Evolutionary conservation across 805 yeast genomes (phyloP).

Genomic region (Starmerella riodocensis): DNA sequence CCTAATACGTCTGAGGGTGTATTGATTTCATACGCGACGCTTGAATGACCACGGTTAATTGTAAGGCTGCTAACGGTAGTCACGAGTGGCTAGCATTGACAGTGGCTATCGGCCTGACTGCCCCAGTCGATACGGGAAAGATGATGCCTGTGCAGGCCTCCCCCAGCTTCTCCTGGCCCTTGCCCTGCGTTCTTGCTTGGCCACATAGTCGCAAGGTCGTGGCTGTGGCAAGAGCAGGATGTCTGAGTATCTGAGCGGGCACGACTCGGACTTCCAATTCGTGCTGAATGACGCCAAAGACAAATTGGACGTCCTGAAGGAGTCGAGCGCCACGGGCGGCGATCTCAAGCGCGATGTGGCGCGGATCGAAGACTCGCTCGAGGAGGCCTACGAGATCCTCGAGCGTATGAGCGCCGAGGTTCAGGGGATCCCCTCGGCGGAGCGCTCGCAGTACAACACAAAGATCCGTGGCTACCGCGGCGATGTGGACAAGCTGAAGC

Average conservation of each 20-base stretch:
- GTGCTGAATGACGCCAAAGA: constrained; percentile 58
- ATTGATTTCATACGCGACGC: too few relatives aligned
- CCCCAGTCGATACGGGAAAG: too few relatives aligned
- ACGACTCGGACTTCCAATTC: constrained; percentile 60
- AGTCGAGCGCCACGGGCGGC: constrained; percentile 28
- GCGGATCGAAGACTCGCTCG: constrained; percentile 31
- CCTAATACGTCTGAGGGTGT: too few relatives aligned
- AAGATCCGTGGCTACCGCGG: constrained; percentile 58
- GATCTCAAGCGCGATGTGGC: constrained; percentile 24
- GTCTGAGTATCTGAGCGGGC: constrained; percentile 42
- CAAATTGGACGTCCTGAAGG: constrained; percentile 40
- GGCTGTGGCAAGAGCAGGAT: not conserved
- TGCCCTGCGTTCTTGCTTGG: too few relatives aligned
- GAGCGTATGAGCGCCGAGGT: constrained; percentile 85
- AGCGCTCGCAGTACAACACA: constrained; percentile 57
- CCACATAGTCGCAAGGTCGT: too few relatives aligned
- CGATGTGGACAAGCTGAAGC: constrained; percentile 46
- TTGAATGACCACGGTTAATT: too few relatives aligned
- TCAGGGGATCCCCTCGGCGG: constrained; percentile 64
- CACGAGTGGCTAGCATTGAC: too few relatives aligned
- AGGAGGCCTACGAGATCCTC: constrained; percentile 64
- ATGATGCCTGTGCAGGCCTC: too few relatives aligned
- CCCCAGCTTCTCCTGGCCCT: too few relatives aligned
- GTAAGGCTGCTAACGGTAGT: too few relatives aligned
- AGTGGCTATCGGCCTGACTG: too few relatives aligned